Percentiles rank a stretch among this genome's conserved stretches.
These are phyloP conservation scores for Teratosphaeriaceae sp. DNA, from an alignment of 2,329 filamentous ascomycete genomes.

Conservation along the genomic window DNA sequence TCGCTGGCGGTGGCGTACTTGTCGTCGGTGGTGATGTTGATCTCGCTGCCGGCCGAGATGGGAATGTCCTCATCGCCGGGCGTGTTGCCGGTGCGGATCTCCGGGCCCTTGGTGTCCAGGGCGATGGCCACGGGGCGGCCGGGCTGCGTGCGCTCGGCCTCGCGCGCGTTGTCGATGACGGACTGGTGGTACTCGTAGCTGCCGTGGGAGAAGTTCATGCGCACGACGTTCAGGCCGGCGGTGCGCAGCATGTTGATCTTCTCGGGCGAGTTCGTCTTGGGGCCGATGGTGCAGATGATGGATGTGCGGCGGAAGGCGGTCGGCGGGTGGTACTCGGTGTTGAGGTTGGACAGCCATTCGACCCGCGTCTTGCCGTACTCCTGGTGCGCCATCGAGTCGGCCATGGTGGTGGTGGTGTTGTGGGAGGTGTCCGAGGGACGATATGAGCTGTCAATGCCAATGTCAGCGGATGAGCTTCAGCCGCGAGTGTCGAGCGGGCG, in stretches of 20 bases:
- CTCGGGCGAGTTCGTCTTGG: conserved; percentile 97
- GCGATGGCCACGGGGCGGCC: conserved; percentile 94
- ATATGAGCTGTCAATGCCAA: too few relatives aligned
- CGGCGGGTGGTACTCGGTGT: conserved; percentile 80
- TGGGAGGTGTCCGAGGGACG: background rate
- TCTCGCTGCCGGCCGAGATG: conserved; percentile 71
- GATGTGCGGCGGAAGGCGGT: conserved; percentile 93
- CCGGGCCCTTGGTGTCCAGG: conserved; percentile 77
- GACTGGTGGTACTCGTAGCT: conserved; percentile 96
- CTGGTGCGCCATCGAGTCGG: conserved; percentile 79
- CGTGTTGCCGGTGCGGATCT: conserved; percentile 79
- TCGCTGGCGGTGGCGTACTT: conserved; percentile 78
- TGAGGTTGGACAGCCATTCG: conserved; percentile 69
- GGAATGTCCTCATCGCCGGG: conserved; percentile 65
- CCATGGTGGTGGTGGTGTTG: conserved; percentile 40
- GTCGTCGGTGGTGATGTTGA: conserved; percentile 97
- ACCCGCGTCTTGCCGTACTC: conserved; percentile 62
- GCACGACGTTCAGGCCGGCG: conserved; percentile 93
- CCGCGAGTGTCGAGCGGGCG: too few relatives aligned
- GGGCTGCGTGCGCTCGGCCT: conserved; percentile 68
- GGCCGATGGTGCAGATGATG: conserved; percentile 98
- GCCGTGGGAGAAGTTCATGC: conserved; percentile 99
- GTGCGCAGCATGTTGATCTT: conserved; percentile 87
- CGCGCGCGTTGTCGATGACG: conserved; percentile 91
- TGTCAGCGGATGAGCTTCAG: too few relatives aligned